These are phyloP conservation scores for Pilatotrama ljubarskyi DNA, from an alignment of 768 basidiomycete genomes.

Conservation along the genomic window DNA sequence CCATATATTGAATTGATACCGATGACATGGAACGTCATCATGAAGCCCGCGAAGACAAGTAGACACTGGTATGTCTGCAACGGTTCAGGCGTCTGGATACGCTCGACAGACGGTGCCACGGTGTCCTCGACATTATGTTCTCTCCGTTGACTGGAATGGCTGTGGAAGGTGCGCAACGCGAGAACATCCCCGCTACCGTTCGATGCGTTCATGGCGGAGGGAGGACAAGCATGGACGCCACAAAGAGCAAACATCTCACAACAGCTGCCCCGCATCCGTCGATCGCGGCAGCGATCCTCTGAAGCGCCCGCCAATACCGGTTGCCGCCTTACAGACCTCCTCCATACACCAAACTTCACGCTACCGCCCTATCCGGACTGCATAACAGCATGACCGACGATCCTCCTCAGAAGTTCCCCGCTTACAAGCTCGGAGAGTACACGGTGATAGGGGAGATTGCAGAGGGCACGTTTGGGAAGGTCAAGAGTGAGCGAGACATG, in stretches of 20 bases:
- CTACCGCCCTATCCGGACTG: neutral
- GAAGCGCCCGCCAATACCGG: conserved; percentile 2
- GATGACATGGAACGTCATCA: conserved; percentile 48
- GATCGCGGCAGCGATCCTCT: conserved; percentile 1
- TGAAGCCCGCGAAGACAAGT: conserved; percentile 42
- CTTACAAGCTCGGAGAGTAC: conserved; percentile 88
- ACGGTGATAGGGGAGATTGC: conserved; percentile 86
- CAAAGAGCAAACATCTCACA: conserved; percentile 14
- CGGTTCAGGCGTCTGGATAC: conserved; percentile 18
- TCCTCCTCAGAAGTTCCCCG: conserved; percentile 41
- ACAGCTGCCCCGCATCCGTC: conserved; percentile 13
- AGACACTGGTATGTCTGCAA: conserved; percentile 38
- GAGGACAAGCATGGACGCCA: conserved; percentile 1
- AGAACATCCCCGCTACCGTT: neutral
- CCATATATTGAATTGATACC: conserved; percentile 45
- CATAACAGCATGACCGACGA: conserved; percentile 29
- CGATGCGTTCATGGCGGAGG: conserved; percentile 5
- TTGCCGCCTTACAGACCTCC: neutral
- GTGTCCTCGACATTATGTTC: neutral
- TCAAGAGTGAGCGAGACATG: conserved; percentile 77
- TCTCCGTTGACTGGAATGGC: neutral
- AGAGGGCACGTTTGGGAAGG: conserved; percentile 97
- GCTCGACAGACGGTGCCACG: neutral
- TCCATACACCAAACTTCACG: neutral
- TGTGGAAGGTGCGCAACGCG: conserved; percentile 1